These are phyloP conservation scores for Cicer chorassanicum DNA, from an alignment of 306 rosid genomes.

Conservation along the genomic window DNA sequence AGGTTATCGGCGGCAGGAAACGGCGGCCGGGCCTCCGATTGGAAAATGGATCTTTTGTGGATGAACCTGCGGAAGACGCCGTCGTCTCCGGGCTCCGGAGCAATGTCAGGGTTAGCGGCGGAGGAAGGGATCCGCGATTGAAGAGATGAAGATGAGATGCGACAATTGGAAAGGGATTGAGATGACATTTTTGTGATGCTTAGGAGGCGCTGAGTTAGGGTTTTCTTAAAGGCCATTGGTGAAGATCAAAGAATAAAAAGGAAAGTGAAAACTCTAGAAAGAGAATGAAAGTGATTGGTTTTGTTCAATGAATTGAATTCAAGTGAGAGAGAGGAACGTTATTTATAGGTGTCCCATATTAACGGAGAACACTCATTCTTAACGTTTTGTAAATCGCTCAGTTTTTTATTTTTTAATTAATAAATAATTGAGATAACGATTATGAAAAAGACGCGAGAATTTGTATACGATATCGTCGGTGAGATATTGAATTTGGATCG, in stretches of 20 bases:
- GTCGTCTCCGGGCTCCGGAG: conserved; percentile 76
- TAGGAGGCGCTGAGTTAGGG: conserved; percentile 72
- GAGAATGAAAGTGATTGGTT: not conserved
- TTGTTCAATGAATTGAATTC: not conserved
- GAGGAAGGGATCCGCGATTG: conserved; percentile 45
- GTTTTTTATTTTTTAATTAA: not conserved
- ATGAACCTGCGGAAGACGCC: conserved; percentile 63
- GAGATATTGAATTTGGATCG: conserved; percentile 32
- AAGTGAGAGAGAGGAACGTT: conserved; percentile 17
- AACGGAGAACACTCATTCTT: conserved; percentile 34
- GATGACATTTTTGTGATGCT: conserved; percentile 60
- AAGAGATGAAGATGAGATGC: conserved; percentile 62
- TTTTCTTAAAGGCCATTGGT: conserved; percentile 75
- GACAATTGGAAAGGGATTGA: conserved; percentile 57
- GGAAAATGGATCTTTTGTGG: conserved; percentile 48
- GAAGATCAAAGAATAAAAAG: not conserved
- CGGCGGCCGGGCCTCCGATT: conserved; percentile 45
- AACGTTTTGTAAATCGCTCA: not conserved
- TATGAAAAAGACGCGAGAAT: conserved; percentile 23
- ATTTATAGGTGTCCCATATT: conserved; percentile 62
- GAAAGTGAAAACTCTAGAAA: not conserved
- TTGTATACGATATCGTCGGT: conserved; percentile 1
- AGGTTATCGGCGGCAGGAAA: conserved; percentile 42
- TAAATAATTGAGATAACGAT: conserved; percentile 30
- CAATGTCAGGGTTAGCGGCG: conserved; percentile 48